phyloP scores from a whole-genome alignment of 176 grass and related monocot genomes.

The Canna indica region DNA sequence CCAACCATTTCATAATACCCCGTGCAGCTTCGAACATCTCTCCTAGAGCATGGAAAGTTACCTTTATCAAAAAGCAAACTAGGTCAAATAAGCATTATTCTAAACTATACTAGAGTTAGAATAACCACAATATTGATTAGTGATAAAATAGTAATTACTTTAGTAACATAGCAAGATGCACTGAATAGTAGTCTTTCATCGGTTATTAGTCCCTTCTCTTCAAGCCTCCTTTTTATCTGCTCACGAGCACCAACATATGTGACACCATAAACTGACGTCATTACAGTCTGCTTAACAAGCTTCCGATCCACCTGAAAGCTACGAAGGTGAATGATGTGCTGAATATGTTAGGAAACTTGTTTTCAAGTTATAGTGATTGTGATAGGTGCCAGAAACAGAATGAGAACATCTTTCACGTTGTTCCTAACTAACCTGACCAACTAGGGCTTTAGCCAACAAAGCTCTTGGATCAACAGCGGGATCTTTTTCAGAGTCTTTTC shows the following conservation, averaged over 20 bases:
- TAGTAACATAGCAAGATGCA: slow-evolving; percentile 74
- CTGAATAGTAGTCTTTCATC: slow-evolving; percentile 64
- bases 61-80: slow-evolving; percentile 31
- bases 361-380: neutral
- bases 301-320: slow-evolving; percentile 96
- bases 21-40: slow-evolving; percentile 98
- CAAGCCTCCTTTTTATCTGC: slow-evolving; percentile 76
- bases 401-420: neutral
- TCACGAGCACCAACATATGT: slow-evolving; percentile 87
- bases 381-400: neutral
- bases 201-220: slow-evolving; percentile 79
- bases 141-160: slow-evolving; percentile 27
- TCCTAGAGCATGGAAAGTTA: slow-evolving; percentile 76
- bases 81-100: neutral
- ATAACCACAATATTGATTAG: neutral
- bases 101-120: neutral
- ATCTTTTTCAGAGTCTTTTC: slow-evolving; percentile 59
- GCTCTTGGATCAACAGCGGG: slow-evolving; percentile 48
- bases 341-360: slow-evolving; percentile 25
- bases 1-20: slow-evolving; percentile 85
- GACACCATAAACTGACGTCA: slow-evolving; percentile 99
- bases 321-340: slow-evolving; percentile 35
- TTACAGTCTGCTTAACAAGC: slow-evolving; percentile 96
- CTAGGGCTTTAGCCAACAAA: slow-evolving; percentile 68
- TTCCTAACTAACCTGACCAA: slow-evolving; percentile 57